Evolutionary conservation across 2,329 filamentous ascomycete species (phyloP).

Genomic region (Diaporthe citri): DNA sequence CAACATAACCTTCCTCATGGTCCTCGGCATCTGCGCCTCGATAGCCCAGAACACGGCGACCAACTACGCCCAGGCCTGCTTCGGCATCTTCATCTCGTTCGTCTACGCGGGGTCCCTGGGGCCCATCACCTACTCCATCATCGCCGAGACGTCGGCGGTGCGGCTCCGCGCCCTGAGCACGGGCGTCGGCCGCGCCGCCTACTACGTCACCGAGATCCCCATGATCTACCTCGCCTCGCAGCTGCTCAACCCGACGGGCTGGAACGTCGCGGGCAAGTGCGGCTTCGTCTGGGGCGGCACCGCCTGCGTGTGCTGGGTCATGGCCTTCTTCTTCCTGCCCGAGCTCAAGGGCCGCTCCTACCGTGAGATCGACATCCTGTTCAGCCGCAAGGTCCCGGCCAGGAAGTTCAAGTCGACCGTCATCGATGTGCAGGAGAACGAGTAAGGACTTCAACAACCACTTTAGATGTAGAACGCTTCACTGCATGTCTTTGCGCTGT

Average conservation of each 20-base stretch:
- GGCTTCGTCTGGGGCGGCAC: constrained; percentile 62
- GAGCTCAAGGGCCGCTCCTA: constrained; percentile 60
- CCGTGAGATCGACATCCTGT: constrained; percentile 59
- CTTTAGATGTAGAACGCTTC: background rate
- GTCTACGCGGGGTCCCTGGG: constrained; percentile 73
- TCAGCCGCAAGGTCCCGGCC: constrained; percentile 56
- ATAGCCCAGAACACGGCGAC: constrained; percentile 55
- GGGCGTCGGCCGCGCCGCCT: constrained; percentile 72
- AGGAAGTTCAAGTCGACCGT: constrained; percentile 59
- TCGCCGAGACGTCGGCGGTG: constrained; percentile 75
- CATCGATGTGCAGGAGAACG: constrained; percentile 57
- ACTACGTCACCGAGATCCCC: constrained; percentile 75
- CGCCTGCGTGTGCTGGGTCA: constrained; percentile 54
- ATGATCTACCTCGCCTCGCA: constrained; percentile 73
- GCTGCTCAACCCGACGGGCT: constrained; percentile 69
- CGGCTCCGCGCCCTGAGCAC: constrained; percentile 75
- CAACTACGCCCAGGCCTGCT: constrained; percentile 68
- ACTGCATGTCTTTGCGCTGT: no score
- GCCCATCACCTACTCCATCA: constrained; percentile 75
- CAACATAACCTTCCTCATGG: constrained; percentile 66
- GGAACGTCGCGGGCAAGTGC: constrained; percentile 58
- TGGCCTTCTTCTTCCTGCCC: constrained; percentile 58
- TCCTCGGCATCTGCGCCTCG: constrained; percentile 71
- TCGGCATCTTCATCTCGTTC: constrained; percentile 75
- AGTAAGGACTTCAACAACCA: constrained; percentile 44